Base-by-base conservation (phyloP, 2,329 filamentous ascomycete genomes). In the Waltergamsia citrina region DNA sequence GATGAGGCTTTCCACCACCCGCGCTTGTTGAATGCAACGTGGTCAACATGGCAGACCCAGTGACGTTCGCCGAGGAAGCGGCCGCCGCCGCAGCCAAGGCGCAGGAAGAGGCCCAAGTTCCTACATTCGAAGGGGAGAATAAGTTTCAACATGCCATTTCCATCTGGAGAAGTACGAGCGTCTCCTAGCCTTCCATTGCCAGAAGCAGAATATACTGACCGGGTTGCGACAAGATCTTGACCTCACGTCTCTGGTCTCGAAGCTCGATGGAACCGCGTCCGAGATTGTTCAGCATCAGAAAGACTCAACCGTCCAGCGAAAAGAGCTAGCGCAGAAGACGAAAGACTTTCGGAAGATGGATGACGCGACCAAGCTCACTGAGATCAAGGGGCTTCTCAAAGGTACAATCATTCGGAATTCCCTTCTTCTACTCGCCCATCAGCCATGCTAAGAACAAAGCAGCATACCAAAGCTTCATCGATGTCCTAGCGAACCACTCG, bases 401-500 rank as follows among this genome's bases (percentile, higher is more conserved):
- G 80, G 85, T 87, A 54, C 15, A 15, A 16, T 23, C 7, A 3
- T 15, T n/a, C n/a, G n/a, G n/a, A n/a, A n/a, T n/a, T n/a, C n/a
- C n/a, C n/a, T n/a, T n/a, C n/a, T n/a, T n/a, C n/a, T n/a, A n/a
- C n/a, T n/a, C n/a, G n/a, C n/a, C n/a, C n/a, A n/a, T n/a, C n/a
- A n/a, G n/a, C n/a, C n/a, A n/a, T n/a, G n/a, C n/a, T n/a, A n/a
- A n/a, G n/a, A n/a, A n/a, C n/a, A 17, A n/a, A 20, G 41, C 56
- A 90, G 87, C 88, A 32, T 98, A 98, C 65, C 92, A 98, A 62
- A 83, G 81, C 34, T 98, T 96, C 53, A 95, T 98, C 56, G 92
- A 98, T 53, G 78, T 94, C 38, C 71, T 98, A 40, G 93, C 92
- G 15, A 95, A 90, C 56, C 90, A 96, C 57, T 92, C 87, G 46